Evolutionary conservation across 257 asterid genomes (phyloP).

Genomic region (Plantago major): DNA sequence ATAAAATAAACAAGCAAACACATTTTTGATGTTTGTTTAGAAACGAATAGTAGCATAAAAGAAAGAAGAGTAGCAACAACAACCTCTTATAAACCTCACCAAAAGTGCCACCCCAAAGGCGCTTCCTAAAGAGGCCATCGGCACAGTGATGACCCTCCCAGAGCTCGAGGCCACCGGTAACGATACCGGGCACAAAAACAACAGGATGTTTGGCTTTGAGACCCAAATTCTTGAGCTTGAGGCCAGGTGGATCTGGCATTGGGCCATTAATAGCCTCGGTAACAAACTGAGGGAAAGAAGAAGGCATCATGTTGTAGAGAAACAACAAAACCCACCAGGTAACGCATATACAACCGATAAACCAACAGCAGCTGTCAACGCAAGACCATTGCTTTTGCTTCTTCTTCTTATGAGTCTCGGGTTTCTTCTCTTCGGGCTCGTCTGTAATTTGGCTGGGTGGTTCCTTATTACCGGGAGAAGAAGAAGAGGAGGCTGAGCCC

Average conservation of each 20-base stretch:
- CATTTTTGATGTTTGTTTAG: too few relatives aligned
- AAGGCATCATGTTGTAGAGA: slow-evolving; percentile 74
- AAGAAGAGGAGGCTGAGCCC: too few relatives aligned
- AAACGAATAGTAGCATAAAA: too few relatives aligned
- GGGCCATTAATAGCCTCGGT: slow-evolving; percentile 83
- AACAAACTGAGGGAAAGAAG: slow-evolving; percentile 80
- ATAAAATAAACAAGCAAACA: background rate
- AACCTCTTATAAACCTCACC: slow-evolving; percentile 56
- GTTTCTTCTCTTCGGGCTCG: too few relatives aligned
- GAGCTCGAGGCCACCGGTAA: slow-evolving; percentile 83
- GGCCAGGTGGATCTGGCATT: slow-evolving; percentile 86
- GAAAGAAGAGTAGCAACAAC: too few relatives aligned
- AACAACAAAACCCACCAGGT: slow-evolving; percentile 76
- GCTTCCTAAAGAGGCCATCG: slow-evolving; percentile 47
- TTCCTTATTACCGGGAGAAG: too few relatives aligned
- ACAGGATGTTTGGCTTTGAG: slow-evolving; percentile 63
- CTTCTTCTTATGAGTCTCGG: too few relatives aligned
- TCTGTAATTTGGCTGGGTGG: too few relatives aligned
- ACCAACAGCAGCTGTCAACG: slow-evolving; percentile 78
- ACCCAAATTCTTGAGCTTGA: slow-evolving; percentile 70
- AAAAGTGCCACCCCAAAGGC: slow-evolving; percentile 60
- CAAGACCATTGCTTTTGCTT: slow-evolving; percentile 56
- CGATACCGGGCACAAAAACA: slow-evolving; percentile 75
- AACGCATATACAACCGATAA: slow-evolving; percentile 64
- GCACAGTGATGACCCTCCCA: slow-evolving; percentile 94